These are phyloP conservation scores for Penicillium occitanis DNA, from an alignment of 2,329 filamentous ascomycete genomes.

Conservation along the genomic window DNA sequence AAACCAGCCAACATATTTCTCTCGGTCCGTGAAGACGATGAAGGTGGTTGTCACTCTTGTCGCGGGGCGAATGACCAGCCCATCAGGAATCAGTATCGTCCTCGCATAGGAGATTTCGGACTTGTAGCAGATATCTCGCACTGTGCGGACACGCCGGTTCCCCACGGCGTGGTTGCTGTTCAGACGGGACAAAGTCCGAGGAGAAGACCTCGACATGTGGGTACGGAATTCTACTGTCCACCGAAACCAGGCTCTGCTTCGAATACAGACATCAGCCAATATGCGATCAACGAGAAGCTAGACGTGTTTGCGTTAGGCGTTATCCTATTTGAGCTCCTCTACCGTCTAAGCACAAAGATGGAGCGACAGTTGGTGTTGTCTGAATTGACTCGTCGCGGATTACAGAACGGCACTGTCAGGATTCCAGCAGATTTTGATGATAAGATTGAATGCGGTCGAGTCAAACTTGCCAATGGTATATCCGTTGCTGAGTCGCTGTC, in stretches of 20 bases:
- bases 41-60: slow-evolving; percentile 51
- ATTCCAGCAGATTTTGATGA: slow-evolving; percentile 41
- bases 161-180: slow-evolving; percentile 23
- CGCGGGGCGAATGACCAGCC: slow-evolving; percentile 26
- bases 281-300: slow-evolving; percentile 51
- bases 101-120: slow-evolving; percentile 68
- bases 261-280: slow-evolving; percentile 23
- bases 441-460: slow-evolving; percentile 38
- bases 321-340: slow-evolving; percentile 62
- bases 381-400: slow-evolving; percentile 34
- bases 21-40: slow-evolving; percentile 50
- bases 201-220: slow-evolving; percentile 49
- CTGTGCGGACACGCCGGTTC: slow-evolving; percentile 32
- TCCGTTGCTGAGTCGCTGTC: slow-evolving; percentile 36
- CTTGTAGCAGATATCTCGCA: slow-evolving; percentile 58
- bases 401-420: slow-evolving; percentile 24
- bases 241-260: slow-evolving; percentile 28
- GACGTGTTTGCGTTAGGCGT: slow-evolving; percentile 64
- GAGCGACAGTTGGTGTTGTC: slow-evolving; percentile 48
- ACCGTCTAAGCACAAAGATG: slow-evolving; percentile 53
- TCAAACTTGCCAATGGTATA: slow-evolving; percentile 27
- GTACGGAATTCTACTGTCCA: slow-evolving; percentile 64
- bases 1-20: slow-evolving; percentile 70
- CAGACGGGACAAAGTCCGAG: slow-evolving; percentile 24
- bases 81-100: slow-evolving; percentile 49